Percentiles rank a stretch among this genome's conserved stretches.
These are phyloP conservation scores for Elongisporangium prolatum DNA, from an alignment of 352 stramenopile genomes.

Conservation along the genomic window DNA sequence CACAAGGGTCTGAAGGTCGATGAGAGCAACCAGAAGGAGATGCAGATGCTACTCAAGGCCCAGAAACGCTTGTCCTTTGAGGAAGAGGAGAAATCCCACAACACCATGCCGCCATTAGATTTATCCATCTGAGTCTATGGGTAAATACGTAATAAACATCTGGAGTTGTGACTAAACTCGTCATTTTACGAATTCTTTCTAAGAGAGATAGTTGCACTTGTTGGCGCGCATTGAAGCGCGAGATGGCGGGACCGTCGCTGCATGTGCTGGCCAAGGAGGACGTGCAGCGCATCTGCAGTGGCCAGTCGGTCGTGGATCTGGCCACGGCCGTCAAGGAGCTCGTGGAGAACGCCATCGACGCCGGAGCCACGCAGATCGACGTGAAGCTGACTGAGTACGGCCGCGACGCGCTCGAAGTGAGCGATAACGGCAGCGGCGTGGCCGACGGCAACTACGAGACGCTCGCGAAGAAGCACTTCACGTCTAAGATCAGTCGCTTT, in stretches of 20 bases:
- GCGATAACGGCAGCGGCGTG: constrained; percentile 94
- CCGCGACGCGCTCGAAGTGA: constrained; percentile 92
- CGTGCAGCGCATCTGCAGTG: constrained; percentile 73
- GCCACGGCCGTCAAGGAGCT: constrained; percentile 97
- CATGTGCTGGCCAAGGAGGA: constrained; percentile 41
- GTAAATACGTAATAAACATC: not conserved
- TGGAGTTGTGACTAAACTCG: too few relatives aligned
- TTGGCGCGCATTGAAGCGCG: not conserved
- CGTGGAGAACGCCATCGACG: constrained; percentile 91
- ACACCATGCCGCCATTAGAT: not conserved
- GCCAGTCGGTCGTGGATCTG: constrained; percentile 95
- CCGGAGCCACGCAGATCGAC: constrained; percentile 67
- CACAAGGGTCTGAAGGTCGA: constrained; percentile 38
- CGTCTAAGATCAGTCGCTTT: constrained; percentile 95
- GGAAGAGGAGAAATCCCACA: constrained; percentile 22
- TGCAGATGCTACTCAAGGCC: constrained; percentile 49
- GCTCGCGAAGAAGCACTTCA: constrained; percentile 92
- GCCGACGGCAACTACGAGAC: constrained; percentile 57
- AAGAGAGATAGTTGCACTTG: not conserved
- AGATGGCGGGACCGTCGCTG: constrained; percentile 10
- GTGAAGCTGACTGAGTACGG: constrained; percentile 92
- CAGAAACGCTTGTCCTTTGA: constrained; percentile 55
- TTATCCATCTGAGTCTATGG: not conserved
- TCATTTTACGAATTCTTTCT: not conserved
- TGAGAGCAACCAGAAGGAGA: constrained; percentile 39